These are phyloP conservation scores for Chalara sp. DNA, from an alignment of 2,329 filamentous ascomycete species.

Conservation along the genomic window DNA sequence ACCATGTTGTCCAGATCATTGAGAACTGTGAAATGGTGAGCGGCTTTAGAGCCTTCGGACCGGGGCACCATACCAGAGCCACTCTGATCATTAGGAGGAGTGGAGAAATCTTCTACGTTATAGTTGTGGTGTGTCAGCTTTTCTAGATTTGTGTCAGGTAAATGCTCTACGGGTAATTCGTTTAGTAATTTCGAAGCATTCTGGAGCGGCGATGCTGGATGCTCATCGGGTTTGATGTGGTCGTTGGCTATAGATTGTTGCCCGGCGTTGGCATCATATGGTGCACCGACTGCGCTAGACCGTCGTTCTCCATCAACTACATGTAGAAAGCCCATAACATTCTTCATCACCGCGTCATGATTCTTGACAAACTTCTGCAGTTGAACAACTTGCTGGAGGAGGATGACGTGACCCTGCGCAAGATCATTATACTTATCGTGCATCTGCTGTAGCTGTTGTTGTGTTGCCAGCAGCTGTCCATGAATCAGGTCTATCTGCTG, in stretches of 20 bases:
- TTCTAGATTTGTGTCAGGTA: slow-evolving; percentile 59
- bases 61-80: slow-evolving; percentile 29
- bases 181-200: slow-evolving; percentile 60
- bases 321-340: slow-evolving; percentile 63
- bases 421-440: slow-evolving; percentile 82
- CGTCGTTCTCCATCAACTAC: slow-evolving; percentile 57
- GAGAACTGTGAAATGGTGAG: slow-evolving; percentile 36
- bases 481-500: slow-evolving; percentile 88
- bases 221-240: slow-evolving; percentile 39
- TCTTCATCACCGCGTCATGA: slow-evolving; percentile 65
- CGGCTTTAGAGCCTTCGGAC: slow-evolving; percentile 33
- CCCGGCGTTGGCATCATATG: slow-evolving; percentile 33
- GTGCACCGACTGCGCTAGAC: slow-evolving; percentile 44
- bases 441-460: slow-evolving; percentile 84
- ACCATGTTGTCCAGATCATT: slow-evolving; percentile 66
- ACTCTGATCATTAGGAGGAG: slow-evolving; percentile 24
- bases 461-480: slow-evolving; percentile 80
- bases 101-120: slow-evolving; percentile 24
- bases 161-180: slow-evolving; percentile 58
- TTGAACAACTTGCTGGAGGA: slow-evolving; percentile 54
- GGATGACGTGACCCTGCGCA: slow-evolving; percentile 52
- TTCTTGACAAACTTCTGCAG: slow-evolving; percentile 59
- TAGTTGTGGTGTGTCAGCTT: slow-evolving; percentile 44
- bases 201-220: slow-evolving; percentile 60
- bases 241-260: slow-evolving; percentile 27